phyloP scores from a whole-genome alignment of 345 rosid species.

The Populus tremula region DNA sequence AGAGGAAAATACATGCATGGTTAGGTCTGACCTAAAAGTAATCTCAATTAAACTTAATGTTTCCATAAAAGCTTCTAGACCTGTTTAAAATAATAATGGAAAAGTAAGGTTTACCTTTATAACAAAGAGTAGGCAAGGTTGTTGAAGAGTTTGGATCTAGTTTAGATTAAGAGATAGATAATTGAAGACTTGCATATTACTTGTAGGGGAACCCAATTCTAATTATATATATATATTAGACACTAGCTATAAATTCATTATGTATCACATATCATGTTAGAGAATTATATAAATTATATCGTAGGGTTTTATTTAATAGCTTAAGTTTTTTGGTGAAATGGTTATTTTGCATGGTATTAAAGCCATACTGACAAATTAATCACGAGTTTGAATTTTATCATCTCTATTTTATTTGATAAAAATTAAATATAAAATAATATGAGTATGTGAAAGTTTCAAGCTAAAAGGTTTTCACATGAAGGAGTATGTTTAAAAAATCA shows the following conservation, averaged over 20 bases:
- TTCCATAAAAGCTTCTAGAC: background rate
- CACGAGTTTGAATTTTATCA: fast-evolving
- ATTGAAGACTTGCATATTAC: background rate
- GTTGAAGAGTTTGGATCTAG: background rate
- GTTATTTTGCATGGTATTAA: too few species aligned
- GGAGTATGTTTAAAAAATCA: too few species aligned
- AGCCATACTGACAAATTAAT: fast-evolving
- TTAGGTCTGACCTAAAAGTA: background rate
- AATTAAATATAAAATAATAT: too few species aligned
- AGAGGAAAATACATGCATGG: background rate
- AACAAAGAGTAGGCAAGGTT: background rate
- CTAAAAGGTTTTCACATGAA: too few species aligned
- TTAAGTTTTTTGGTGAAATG: fast-evolving
- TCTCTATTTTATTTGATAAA: fast-evolving
- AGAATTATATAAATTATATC: too few species aligned
- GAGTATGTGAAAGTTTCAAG: fast-evolving
- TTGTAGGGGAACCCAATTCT: background rate
- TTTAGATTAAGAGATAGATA: background rate
- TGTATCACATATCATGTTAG: too few species aligned
- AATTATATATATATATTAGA: too few species aligned
- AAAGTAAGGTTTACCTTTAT: background rate
- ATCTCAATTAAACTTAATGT: background rate
- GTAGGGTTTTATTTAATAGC: fast-evolving
- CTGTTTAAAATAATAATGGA: background rate
- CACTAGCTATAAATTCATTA: too few species aligned